Evolutionary conservation across 1,284 basidiomycete species (phyloP).

Genomic region (Naganishia cerealis): DNA sequence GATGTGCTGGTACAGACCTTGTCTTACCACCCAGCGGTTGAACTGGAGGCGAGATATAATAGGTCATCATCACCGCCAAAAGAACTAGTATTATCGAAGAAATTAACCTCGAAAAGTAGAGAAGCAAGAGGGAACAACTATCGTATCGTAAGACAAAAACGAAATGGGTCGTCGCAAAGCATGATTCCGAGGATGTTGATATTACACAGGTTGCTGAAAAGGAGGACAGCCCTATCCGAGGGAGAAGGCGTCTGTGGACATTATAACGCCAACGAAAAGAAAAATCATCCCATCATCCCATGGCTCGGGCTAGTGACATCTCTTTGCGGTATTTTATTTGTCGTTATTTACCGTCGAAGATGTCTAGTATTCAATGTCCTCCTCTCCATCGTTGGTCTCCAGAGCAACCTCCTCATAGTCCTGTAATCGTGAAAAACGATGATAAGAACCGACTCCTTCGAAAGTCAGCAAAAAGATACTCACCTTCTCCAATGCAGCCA

Average conservation of each 20-base stretch:
- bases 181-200: constrained; percentile 16
- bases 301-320: constrained; percentile 19
- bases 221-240: constrained; percentile 1
- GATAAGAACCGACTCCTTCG: background rate
- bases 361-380: constrained; percentile 68
- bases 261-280: constrained; percentile 9
- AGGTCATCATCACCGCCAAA: no score
- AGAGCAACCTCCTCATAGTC: constrained; percentile 93
- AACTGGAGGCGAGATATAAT: no score
- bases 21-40: no score
- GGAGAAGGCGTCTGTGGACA: constrained; percentile 6
- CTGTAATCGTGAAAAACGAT: constrained; percentile 62
- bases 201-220: constrained; percentile 15
- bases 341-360: background rate
- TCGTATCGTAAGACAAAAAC: constrained; percentile 20
- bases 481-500: constrained; percentile 90
- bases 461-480: constrained; percentile 1
- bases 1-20: no score
- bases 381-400: constrained; percentile 76
- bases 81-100: background rate
- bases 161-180: constrained; percentile 4
- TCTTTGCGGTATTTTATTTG: constrained; percentile 16
- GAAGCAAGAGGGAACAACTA: background rate
- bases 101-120: background rate
- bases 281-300: constrained; percentile 8